Evolutionary conservation across 805 yeast genomes (phyloP).

Genomic region (Pichia nakasei): DNA sequence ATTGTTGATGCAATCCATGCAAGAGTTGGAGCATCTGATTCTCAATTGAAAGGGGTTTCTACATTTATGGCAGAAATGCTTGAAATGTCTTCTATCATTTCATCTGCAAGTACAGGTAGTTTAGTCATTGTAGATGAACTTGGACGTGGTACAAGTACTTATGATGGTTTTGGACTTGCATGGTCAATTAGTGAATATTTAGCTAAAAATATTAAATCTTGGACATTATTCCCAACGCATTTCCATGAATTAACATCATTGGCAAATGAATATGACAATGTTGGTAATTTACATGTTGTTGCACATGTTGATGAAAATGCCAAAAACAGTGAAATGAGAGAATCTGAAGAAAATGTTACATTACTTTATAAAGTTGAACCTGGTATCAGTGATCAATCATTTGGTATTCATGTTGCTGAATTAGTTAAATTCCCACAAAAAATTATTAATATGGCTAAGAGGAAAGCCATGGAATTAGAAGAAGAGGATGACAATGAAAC

Average conservation of each 20-base stretch:
- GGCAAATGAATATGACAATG: constrained; percentile 52
- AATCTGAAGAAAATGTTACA: constrained; percentile 60
- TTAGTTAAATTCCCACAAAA: constrained; percentile 87
- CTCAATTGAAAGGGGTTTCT: constrained; percentile 92
- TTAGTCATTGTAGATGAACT: constrained; percentile 87
- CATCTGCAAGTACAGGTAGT: constrained; percentile 69
- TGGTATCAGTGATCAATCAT: constrained; percentile 92
- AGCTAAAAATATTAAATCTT: constrained; percentile 60
- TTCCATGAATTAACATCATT: constrained; percentile 90
- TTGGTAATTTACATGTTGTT: constrained; percentile 81
- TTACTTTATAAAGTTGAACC: constrained; percentile 88
- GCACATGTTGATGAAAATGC: constrained; percentile 65
- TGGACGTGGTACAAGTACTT: constrained; percentile 91
- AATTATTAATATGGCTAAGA: constrained; percentile 89
- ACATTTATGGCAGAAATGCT: constrained; percentile 96
- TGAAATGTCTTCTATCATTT: constrained; percentile 82
- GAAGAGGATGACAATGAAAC: constrained; percentile 29
- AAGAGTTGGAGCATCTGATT: constrained; percentile 98
- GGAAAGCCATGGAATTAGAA: constrained; percentile 85
- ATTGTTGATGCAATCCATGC: constrained; percentile 89
- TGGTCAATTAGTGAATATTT: constrained; percentile 92
- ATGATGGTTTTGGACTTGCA: constrained; percentile 96
- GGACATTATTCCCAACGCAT: constrained; percentile 91
- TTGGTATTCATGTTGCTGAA: constrained; percentile 97
- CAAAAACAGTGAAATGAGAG: constrained; percentile 19